Evolutionary conservation across 73 alveolate genomes (phyloP), one percentile per base, ranked within the genome.

Genomic region (Blepharisma japonicum): DNA sequence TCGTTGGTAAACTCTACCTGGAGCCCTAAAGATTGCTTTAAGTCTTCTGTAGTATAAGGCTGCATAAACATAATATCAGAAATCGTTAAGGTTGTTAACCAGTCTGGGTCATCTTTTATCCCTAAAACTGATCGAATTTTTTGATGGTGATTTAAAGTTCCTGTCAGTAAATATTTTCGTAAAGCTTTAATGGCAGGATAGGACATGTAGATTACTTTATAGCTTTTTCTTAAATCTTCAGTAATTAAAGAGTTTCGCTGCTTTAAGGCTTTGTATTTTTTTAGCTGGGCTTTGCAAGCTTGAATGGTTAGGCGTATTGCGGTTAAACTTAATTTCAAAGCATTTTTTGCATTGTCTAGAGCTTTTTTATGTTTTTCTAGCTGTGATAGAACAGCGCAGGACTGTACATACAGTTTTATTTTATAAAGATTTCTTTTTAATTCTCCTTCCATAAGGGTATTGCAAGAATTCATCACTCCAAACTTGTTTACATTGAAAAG

Each of bases 41-140:
- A 2, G 2, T 61, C 47, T 14, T 14, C n/a, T 1, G 23, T 14
- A 9, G 74, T 14, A 2, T 8, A 9, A 18, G 46, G 46, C 74
- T 61, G 74, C 18, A 61, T 61, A 18, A 61, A 25, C 74, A 61
- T 61, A 9, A 61, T 61, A 5, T 61, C 74, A 18, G 74, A 14
- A 5, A 61, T 61, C 14, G 74, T 39, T 14, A 61, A 14, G 11
- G 14, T 11, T 25, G 0, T 61, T 11, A 39, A n/a, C 74, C 74
- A 61, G 74, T 61, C 74, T 0, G 74, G 74, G 46, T 32, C 42
- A 3, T 32, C 42, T 32, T 32, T 32, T 32, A 32, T 32, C 0
- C 42, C 42, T 32, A 32, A 32, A 32, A 32, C 42, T 32, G 42
- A 32, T 3, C 42, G 42, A 32, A 32, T 32, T 32, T 32, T 32